Evolutionary conservation across 2,329 filamentous ascomycete species (phyloP), one percentile per base, ranked within the genome.

Genomic region (Endoconidiophora polonica): DNA sequence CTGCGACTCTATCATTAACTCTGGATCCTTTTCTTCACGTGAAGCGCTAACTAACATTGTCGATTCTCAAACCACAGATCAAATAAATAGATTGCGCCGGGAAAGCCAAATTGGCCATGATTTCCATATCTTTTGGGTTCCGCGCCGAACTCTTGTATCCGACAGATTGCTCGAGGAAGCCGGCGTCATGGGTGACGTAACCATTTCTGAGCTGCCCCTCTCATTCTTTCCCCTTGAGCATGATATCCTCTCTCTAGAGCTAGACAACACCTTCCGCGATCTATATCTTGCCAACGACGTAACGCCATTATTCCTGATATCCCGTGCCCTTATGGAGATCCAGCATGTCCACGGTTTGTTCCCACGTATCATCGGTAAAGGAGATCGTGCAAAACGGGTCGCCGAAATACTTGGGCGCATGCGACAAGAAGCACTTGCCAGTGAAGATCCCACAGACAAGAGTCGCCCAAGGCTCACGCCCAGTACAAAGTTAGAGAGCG

Each of bases 71-170:
- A 36, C 39, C 42, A 38, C 40, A 95, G 90, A 85, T 58, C 87
- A 96, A 69, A 87, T 96, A 58, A 90, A 88, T 63, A 81, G 85
- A 54, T 72, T 96, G 52, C 86, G 90, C 59, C 83, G 82, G 60
- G 86, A 91, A 64, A 88, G 83, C 61, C 83, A 86, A 59, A 85
- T 81, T 44, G 85, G 87, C 57, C 91, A 98, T 74, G 90, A 98
- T 59, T 94, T 96, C 62, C 90, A 88, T 55, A 83, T 98, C 58
- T 90, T 95, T 62, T 96, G 91, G 85, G 84, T 94, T 40, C 90
- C 93, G 4, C 79, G 91, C 52, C 83, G 91, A 54, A 96, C 91
- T 3, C 71, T 94, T 49, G 82, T 96, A 49, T 91, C 86, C 57
- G 87, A 96, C 62, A 81, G 87, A 61, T 76, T 96, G 45, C 72